Conservation (phyloP, 2,329 filamentous ascomycete genomes). For the Calycina marina region DNA sequence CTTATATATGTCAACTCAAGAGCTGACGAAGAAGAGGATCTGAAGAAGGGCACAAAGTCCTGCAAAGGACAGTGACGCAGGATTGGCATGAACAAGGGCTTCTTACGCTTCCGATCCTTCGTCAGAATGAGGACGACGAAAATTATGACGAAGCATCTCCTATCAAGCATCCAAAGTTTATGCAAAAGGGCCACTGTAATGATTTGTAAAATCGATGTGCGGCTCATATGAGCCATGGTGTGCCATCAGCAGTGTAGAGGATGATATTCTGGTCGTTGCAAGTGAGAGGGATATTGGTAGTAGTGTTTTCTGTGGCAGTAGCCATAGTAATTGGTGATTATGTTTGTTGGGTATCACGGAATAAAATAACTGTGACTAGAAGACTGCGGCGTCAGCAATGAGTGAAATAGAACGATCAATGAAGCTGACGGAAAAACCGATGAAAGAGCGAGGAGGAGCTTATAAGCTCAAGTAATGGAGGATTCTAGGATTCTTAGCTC, state of each 20-base stretch:
- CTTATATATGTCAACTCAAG: slow-evolving; percentile 35
- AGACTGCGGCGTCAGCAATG: too few relatives aligned
- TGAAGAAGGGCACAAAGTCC: slow-evolving; percentile 34
- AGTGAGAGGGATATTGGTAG: slow-evolving; percentile 33
- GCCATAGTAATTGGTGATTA: neutral
- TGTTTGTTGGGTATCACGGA: too few relatives aligned
- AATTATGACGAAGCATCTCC: slow-evolving; percentile 41
- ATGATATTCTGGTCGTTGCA: slow-evolving; percentile 36
- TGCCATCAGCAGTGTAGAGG: slow-evolving; percentile 30
- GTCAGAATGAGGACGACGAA: slow-evolving; percentile 44
- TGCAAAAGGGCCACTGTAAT: slow-evolving; percentile 32
- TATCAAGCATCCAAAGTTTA: slow-evolving; percentile 45
- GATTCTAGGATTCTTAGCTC: neutral
- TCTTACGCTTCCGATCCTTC: slow-evolving; percentile 39
- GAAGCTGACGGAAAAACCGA: neutral
- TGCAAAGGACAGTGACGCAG: slow-evolving; percentile 37
- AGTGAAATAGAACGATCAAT: too few relatives aligned
- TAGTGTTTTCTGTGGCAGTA: slow-evolving; percentile 2
- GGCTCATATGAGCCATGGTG: slow-evolving; percentile 27
- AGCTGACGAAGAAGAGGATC: slow-evolving; percentile 34
- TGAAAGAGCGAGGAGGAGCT: neutral
- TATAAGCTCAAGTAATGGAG: too few relatives aligned
- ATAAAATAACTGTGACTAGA: too few relatives aligned
- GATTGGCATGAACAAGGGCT: slow-evolving; percentile 46
- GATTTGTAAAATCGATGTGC: slow-evolving; percentile 29